Evolutionary conservation across 371 early-diverging fungal genomes (phyloP).

Genomic region (Entomophthora muscae): DNA sequence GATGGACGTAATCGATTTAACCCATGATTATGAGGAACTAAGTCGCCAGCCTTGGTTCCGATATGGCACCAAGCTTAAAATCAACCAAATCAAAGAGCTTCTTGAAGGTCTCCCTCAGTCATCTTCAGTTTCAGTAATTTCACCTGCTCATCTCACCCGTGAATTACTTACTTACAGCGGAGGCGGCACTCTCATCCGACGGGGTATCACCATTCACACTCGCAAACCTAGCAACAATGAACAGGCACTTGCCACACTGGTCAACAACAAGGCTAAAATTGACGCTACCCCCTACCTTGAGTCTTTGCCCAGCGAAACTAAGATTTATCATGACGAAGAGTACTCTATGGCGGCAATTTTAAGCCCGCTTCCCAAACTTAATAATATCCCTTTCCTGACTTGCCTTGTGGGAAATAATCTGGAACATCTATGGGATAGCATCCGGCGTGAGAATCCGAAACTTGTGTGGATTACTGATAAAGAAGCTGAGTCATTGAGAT

Average conservation of each 20-base stretch:
- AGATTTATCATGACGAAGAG: slow-evolving; percentile 66
- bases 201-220: slow-evolving; percentile 57
- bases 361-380: slow-evolving; percentile 10
- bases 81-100: slow-evolving; percentile 86
- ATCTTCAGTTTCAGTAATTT: slow-evolving; percentile 91
- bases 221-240: slow-evolving; percentile 41
- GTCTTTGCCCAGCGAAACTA: slow-evolving; percentile 24
- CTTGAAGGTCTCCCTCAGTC: slow-evolving; percentile 84
- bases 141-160: slow-evolving; percentile 86
- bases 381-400: slow-evolving; percentile 42
- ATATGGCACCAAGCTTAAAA: slow-evolving; percentile 92
- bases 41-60: slow-evolving; percentile 87
- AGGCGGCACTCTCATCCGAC: slow-evolving; percentile 87
- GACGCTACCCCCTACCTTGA: slow-evolving; percentile 62
- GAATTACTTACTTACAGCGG: slow-evolving; percentile 92
- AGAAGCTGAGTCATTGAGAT: slow-evolving; percentile 36
- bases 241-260: slow-evolving; percentile 63
- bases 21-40: slow-evolving; percentile 62
- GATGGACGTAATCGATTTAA: slow-evolving; percentile 84
- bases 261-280: slow-evolving; percentile 53
- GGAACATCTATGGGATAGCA: slow-evolving; percentile 19
- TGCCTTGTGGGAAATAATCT: slow-evolving; percentile 63
- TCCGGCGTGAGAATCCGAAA: slow-evolving; percentile 24
- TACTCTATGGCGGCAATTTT: slow-evolving; percentile 73
- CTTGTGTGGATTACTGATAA: slow-evolving; percentile 49